Conservation (phyloP, 768 basidiomycete genomes). For the Amanita fuliginea region DNA sequence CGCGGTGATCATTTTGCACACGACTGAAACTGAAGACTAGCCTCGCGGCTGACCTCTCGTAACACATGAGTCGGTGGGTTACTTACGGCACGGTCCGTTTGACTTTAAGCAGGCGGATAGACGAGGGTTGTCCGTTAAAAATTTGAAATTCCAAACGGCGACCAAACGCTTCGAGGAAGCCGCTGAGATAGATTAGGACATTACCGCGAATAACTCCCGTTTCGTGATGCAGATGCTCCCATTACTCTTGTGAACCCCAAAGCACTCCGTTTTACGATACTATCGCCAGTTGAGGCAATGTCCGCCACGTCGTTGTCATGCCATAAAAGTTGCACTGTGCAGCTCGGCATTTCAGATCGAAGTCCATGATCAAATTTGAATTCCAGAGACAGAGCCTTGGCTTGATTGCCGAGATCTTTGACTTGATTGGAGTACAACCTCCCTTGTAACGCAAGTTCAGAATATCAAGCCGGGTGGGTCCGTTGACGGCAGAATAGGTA, state of each 20-base stretch:
- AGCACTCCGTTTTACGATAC: not conserved
- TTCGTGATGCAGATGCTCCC: constrained; percentile 1
- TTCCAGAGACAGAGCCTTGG: not conserved
- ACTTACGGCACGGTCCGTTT: constrained; percentile 4
- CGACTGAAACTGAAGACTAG: not conserved
- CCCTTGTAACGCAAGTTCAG: not conserved
- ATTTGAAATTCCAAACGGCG: constrained; percentile 6
- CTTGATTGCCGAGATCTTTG: constrained; percentile 4
- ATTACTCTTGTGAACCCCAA: constrained; percentile 1
- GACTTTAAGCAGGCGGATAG: not conserved
- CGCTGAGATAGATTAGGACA: not conserved
- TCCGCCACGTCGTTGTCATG: not conserved
- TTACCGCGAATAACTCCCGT: constrained; percentile 2
- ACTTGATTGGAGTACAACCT: not conserved
- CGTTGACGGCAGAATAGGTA: not conserved
- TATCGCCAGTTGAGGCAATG: not conserved
- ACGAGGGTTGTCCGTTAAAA: constrained; percentile 3
- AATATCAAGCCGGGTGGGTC: not conserved
- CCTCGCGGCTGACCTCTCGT: not conserved
- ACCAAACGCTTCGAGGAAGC: constrained; percentile 5
- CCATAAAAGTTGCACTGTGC: not conserved
- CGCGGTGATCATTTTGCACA: not conserved
- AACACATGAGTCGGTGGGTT: constrained; percentile 1
- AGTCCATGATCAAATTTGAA: not conserved
- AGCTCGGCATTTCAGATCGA: not conserved